These are phyloP conservation scores for Pseudoperonospora humuli DNA, from an alignment of 352 stramenopile genomes.

Conservation along the genomic window DNA sequence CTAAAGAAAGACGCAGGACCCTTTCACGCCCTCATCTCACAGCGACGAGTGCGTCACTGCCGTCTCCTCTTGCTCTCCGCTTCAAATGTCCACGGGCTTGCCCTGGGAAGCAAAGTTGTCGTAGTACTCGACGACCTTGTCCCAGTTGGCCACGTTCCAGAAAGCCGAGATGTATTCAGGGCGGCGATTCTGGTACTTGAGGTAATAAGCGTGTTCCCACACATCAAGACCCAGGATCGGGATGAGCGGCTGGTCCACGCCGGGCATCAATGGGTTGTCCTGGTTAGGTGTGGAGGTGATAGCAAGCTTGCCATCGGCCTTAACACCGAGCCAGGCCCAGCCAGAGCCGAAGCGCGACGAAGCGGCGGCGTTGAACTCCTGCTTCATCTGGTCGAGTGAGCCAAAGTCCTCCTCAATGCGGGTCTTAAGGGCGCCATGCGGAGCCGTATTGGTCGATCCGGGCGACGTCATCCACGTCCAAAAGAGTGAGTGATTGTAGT, in stretches of 20 bases:
- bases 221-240: constrained; percentile 93
- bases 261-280: constrained; percentile 85
- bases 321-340: constrained; percentile 87
- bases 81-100: constrained; percentile 81
- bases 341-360: constrained; percentile 85
- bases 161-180: constrained; percentile 96
- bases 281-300: constrained; percentile 96
- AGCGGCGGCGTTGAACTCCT: constrained; percentile 84
- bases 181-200: constrained; percentile 96
- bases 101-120: constrained; percentile 83
- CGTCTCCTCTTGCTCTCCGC: constrained; percentile 18
- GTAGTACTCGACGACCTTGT: constrained; percentile 90
- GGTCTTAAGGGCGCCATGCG: constrained; percentile 72
- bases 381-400: constrained; percentile 84
- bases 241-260: constrained; percentile 72
- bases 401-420: constrained; percentile 87
- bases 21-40: constrained; percentile 6
- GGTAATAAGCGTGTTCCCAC: constrained; percentile 95
- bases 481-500: constrained; percentile 88
- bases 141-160: constrained; percentile 97
- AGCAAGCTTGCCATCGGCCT: constrained; percentile 86
- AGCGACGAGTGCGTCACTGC: constrained; percentile 14
- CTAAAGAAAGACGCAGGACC: constrained; percentile 4
- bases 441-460: constrained; percentile 70
- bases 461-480: constrained; percentile 89